Conservation (phyloP, 805 yeast species). For the Kazachstania martiniae region DNA sequence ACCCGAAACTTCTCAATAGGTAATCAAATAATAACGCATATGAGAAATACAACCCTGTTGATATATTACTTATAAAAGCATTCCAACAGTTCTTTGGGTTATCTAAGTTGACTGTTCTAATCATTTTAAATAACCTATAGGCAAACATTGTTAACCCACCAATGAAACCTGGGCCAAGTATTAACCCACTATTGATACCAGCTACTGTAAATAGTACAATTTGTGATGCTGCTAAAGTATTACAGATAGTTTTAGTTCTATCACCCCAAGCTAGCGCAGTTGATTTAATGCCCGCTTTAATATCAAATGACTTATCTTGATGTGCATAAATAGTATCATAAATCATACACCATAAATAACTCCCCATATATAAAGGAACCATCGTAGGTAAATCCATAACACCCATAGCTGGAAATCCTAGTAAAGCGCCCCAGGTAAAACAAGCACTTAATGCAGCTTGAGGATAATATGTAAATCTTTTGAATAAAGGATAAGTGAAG, state of each 20-base stretch:
- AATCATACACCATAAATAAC: conserved; percentile 86
- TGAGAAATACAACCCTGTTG: conserved; percentile 61
- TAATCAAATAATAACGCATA: conserved; percentile 60
- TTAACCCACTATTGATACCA: conserved; percentile 54
- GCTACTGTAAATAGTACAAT: conserved; percentile 51
- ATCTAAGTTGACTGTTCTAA: conserved; percentile 65
- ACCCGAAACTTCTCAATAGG: conserved; percentile 31
- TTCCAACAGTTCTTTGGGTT: conserved; percentile 75
- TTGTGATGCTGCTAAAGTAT: conserved; percentile 58
- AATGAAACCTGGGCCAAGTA: conserved; percentile 78
- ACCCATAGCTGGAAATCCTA: conserved; percentile 96
- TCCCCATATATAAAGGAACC: conserved; percentile 64
- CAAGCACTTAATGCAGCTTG: conserved; percentile 73
- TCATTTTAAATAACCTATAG: conserved; percentile 56
- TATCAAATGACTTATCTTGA: conserved; percentile 85
- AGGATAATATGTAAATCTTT: conserved; percentile 92
- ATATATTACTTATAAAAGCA: conserved; percentile 65
- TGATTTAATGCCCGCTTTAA: conserved; percentile 84
- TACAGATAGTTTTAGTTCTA: conserved; percentile 53
- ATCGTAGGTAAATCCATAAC: conserved; percentile 68
- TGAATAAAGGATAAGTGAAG: conserved; percentile 83
- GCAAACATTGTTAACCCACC: conserved; percentile 58
- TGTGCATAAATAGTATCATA: conserved; percentile 97
- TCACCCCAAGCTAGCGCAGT: conserved; percentile 94
- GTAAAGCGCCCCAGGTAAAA: conserved; percentile 87